A percentile compares a stretch with the other conserved stretches of the same genome.
These are phyloP conservation scores for Fusarium sp. DNA, from an alignment of 2,329 filamentous ascomycete species.

Conservation along the genomic window DNA sequence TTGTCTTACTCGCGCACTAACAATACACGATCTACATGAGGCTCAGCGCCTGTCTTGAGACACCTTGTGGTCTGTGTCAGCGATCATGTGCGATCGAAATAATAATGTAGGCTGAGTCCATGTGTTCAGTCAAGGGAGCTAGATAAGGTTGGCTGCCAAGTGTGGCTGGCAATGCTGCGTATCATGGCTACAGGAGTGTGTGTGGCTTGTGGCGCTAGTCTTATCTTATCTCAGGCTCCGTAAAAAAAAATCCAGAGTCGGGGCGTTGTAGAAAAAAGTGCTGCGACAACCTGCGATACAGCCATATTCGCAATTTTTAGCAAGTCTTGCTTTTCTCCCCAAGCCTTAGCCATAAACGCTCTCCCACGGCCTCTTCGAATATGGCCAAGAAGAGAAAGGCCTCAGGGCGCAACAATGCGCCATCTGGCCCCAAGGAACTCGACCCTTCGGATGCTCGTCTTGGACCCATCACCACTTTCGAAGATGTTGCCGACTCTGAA, in stretches of 20 bases:
- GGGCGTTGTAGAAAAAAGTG: slow-evolving; percentile 28
- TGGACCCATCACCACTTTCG: slow-evolving; percentile 70
- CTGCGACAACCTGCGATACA: slow-evolving; percentile 19
- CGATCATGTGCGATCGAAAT: slow-evolving; percentile 21
- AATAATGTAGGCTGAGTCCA: slow-evolving; percentile 16
- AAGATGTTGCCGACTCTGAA: slow-evolving; percentile 92
- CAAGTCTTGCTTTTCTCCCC: neutral
- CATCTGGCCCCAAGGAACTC: slow-evolving; percentile 65
- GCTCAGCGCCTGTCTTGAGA: neutral
- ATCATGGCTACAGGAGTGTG: neutral
- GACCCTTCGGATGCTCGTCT: slow-evolving; percentile 71
- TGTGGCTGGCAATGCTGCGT: neutral
- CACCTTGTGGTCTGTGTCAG: slow-evolving; percentile 10
- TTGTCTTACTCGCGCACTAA: neutral
- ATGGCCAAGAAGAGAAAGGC: slow-evolving; percentile 81
- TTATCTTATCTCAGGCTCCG: slow-evolving; percentile 31
- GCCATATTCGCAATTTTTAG: slow-evolving; percentile 10
- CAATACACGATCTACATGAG: neutral
- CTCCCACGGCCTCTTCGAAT: neutral
- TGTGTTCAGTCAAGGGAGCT: slow-evolving; percentile 1
- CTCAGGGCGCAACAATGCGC: slow-evolving; percentile 57
- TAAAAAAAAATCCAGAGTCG: slow-evolving; percentile 21
- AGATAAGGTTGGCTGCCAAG: neutral
- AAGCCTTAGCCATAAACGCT: neutral
- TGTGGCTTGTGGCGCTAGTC: slow-evolving; percentile 8